Conservation (phyloP, 495 filamentous ascomycete species). For the Daldinia concentrica region DNA sequence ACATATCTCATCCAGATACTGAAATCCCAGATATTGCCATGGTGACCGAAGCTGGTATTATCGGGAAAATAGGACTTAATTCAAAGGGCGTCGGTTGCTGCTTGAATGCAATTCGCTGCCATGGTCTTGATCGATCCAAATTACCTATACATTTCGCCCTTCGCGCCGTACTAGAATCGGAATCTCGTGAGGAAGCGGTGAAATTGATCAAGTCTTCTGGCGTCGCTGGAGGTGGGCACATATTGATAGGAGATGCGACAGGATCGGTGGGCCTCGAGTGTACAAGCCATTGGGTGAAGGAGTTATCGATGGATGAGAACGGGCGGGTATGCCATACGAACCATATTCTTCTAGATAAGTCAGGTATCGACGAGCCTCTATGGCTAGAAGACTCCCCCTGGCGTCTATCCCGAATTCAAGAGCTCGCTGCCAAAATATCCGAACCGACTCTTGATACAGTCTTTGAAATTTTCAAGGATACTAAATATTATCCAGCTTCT, state of each 20-base stretch:
- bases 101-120: constrained; percentile 72
- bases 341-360: constrained; percentile 59
- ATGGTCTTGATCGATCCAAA: constrained; percentile 62
- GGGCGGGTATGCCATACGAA: constrained; percentile 70
- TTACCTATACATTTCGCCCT: constrained; percentile 72
- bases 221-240: constrained; percentile 69
- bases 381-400: constrained; percentile 65
- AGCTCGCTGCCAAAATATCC: constrained; percentile 51
- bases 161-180: constrained; percentile 65
- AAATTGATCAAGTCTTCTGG: constrained; percentile 59
- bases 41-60: constrained; percentile 72
- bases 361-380: constrained; percentile 56
- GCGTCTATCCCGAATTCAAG: constrained; percentile 57
- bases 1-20: constrained; percentile 40
- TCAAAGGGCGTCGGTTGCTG: constrained; percentile 69
- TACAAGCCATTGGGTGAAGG: constrained; percentile 61
- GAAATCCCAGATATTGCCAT: constrained; percentile 45
- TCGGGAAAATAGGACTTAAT: constrained; percentile 78
- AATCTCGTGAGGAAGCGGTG: constrained; percentile 62
- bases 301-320: constrained; percentile 56
- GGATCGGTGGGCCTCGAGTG: constrained; percentile 68
- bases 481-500: constrained; percentile 38
- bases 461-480: constrained; percentile 37
- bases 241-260: constrained; percentile 65
- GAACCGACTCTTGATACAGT: constrained; percentile 30